Percentiles rank a stretch among this genome's conserved stretches.
Evolutionary conservation across 2,329 filamentous ascomycete species (phyloP).

Genomic region (Fusarium nelsonii): DNA sequence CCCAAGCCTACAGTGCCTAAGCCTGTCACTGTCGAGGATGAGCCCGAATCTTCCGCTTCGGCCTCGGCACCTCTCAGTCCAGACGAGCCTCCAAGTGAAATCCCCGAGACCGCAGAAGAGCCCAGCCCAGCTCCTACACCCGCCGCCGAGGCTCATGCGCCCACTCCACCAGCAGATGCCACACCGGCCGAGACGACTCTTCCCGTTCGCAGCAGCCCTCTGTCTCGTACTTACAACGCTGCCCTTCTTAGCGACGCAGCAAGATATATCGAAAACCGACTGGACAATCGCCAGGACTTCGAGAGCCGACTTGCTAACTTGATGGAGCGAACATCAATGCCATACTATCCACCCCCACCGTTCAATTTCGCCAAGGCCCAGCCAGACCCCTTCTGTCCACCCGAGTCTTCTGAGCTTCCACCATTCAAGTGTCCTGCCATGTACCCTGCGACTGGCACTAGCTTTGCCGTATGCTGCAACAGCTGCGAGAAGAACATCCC

Average conservation of each 20-base stretch:
- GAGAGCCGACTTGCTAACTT: slow-evolving; percentile 47
- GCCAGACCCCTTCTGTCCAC: slow-evolving; percentile 15
- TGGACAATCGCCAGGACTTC: slow-evolving; percentile 45
- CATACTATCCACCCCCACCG: slow-evolving; percentile 11
- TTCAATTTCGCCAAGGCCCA: slow-evolving; percentile 5
- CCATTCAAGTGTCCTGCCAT: slow-evolving; percentile 7
- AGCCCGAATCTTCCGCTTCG: slow-evolving; percentile 51
- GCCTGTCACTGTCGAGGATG: slow-evolving; percentile 65
- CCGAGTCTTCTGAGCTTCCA: slow-evolving; percentile 2
- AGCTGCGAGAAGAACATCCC: slow-evolving; percentile 83
- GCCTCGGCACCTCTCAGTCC: slow-evolving; percentile 17
- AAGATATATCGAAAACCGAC: slow-evolving; percentile 41
- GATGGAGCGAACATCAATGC: slow-evolving; percentile 42
- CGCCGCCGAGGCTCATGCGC: slow-evolving; percentile 38
- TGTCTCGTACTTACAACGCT: slow-evolving; percentile 48
- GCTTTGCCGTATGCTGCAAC: slow-evolving; percentile 94
- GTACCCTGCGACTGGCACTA: slow-evolving; percentile 37
- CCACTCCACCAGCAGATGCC: slow-evolving; percentile 26
- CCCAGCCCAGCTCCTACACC: slow-evolving; percentile 34
- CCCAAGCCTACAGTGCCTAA: slow-evolving; percentile 49
- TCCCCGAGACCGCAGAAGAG: slow-evolving; percentile 27
- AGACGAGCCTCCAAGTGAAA: slow-evolving; percentile 36
- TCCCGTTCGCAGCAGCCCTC: slow-evolving; percentile 42
- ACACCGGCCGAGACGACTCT: slow-evolving; percentile 40
- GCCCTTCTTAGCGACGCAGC: slow-evolving; percentile 47